Percentiles rank a stretch among this genome's conserved stretches.
Evolutionary conservation across 495 filamentous ascomycete species (phyloP).

Genomic region (Penicillium canescens): DNA sequence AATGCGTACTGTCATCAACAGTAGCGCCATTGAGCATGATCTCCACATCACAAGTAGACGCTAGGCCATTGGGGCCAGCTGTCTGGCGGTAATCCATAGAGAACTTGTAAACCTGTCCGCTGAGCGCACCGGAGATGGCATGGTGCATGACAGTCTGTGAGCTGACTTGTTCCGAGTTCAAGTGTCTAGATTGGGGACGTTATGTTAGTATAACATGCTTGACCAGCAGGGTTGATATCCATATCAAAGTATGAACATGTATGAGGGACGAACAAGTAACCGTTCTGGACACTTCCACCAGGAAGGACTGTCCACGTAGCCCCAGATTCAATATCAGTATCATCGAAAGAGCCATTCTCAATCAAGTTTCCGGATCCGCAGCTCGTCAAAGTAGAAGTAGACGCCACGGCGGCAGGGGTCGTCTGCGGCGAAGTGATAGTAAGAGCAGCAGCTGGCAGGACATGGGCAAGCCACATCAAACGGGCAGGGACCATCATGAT

Average conservation of each 20-base stretch:
- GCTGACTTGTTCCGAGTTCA: not conserved
- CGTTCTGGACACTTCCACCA: not conserved
- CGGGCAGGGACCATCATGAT: not conserved
- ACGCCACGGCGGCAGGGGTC: not conserved
- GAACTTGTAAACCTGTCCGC: not conserved
- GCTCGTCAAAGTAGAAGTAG: not conserved
- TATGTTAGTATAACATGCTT: no score
- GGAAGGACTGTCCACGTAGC: not conserved
- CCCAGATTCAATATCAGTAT: not conserved
- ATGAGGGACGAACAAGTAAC: not conserved
- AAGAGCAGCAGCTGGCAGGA: not conserved
- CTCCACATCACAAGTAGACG: not conserved
- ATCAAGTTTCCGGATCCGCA: constrained; percentile 1
- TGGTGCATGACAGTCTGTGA: not conserved
- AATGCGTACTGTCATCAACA: not conserved
- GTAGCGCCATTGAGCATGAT: not conserved
- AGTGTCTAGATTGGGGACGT: not conserved
- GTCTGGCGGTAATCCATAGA: constrained; percentile 2
- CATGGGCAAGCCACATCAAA: constrained; percentile 6
- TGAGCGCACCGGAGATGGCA: not conserved
- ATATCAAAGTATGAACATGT: not conserved
- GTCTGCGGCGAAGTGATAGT: not conserved
- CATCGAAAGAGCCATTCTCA: not conserved
- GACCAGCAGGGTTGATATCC: no score
- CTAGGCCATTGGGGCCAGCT: not conserved